A percentile compares a stretch with the other conserved stretches of the same genome.
These are phyloP conservation scores for Taphrina deformans DNA, from an alignment of 1,139 yeast genomes.

Conservation along the genomic window DNA sequence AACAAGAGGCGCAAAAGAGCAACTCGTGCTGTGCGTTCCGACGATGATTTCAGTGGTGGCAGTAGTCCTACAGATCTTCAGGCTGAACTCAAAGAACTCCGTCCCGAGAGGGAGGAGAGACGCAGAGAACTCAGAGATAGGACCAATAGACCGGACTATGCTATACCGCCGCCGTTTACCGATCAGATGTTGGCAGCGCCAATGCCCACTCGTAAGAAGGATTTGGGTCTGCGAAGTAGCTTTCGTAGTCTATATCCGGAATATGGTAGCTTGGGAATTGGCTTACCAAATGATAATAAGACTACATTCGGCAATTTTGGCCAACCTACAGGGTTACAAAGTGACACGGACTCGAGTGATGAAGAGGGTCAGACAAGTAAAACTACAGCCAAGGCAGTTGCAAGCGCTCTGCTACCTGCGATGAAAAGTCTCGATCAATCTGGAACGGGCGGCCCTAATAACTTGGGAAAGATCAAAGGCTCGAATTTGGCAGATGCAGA, in stretches of 20 bases:
- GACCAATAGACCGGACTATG: constrained; percentile 32
- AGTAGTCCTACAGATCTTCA: not conserved
- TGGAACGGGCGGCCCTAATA: constrained; percentile 42
- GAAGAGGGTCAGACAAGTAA: constrained; percentile 26
- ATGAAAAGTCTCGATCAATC: not conserved
- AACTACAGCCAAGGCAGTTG: not conserved
- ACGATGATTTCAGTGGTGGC: not conserved
- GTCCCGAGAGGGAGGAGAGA: constrained; percentile 2
- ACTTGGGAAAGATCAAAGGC: constrained; percentile 47
- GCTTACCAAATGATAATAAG: constrained; percentile 1
- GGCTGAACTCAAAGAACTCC: constrained; percentile 12
- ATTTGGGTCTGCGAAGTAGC: not conserved
- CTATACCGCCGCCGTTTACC: constrained; percentile 34
- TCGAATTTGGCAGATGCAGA: constrained; percentile 84
- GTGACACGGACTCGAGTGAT: constrained; percentile 23
- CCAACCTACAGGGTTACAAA: constrained; percentile 16
- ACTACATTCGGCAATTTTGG: constrained; percentile 20
- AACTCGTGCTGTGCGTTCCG: not conserved
- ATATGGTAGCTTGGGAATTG: constrained; percentile 18
- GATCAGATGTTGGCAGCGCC: constrained; percentile 17
- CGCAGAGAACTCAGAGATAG: constrained; percentile 28
- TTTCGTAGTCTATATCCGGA: constrained; percentile 26
- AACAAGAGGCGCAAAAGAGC: not conserved
- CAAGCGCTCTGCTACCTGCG: constrained; percentile 5
- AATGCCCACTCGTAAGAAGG: constrained; percentile 1